These are phyloP conservation scores for Mycena galericulata DNA, from an alignment of 768 basidiomycete species.

Conservation along the genomic window DNA sequence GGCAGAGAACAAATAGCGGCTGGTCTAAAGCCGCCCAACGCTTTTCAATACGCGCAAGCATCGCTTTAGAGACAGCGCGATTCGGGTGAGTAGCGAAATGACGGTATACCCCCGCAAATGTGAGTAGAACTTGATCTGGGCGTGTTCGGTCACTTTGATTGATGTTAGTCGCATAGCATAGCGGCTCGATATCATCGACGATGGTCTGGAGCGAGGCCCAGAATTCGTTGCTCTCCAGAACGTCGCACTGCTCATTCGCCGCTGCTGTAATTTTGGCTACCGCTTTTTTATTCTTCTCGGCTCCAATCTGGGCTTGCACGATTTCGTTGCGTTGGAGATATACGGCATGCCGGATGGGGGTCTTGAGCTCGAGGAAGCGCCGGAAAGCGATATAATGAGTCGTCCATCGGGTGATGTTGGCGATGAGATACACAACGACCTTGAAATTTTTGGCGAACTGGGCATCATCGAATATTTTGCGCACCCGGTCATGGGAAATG, in stretches of 20 bases:
- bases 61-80: not conserved
- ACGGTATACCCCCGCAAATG: conserved; percentile 17
- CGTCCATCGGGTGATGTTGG: conserved; percentile 18
- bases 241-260: not conserved
- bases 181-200: conserved; percentile 24
- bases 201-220: conserved; percentile 19
- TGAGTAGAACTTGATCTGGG: conserved; percentile 20
- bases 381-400: conserved; percentile 11
- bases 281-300: conserved; percentile 2
- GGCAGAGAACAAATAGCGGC: conserved; percentile 11
- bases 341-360: not conserved
- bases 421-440: not conserved
- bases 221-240: conserved; percentile 4
- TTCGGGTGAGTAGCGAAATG: conserved; percentile 16
- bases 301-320: conserved; percentile 26
- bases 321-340: not conserved
- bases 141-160: conserved; percentile 17
- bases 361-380: not conserved
- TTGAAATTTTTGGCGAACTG: not conserved
- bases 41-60: conserved; percentile 24
- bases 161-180: conserved; percentile 25
- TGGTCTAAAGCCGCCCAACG: conserved; percentile 23
- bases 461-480: conserved; percentile 1
- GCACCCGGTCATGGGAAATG: not conserved
- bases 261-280: not conserved